Evolutionary conservation across 164 flowering plant species (phyloP), one percentile per base, ranked within the genome.

Genomic region (Chimonanthus praecox): DNA sequence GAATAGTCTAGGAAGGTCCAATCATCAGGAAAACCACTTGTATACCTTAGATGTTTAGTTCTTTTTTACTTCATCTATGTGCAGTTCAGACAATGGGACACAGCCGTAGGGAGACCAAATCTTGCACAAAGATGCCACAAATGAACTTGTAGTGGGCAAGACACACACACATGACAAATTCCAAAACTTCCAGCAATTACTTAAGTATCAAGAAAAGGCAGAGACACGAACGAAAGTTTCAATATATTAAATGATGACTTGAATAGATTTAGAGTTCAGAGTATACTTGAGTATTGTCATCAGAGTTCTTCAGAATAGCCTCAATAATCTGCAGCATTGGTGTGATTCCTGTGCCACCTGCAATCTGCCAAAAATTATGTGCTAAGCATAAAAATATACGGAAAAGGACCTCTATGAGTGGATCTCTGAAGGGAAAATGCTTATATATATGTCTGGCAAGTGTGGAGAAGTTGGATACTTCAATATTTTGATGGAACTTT

Each of bases 241-340:
- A 11, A 54, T 54, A 54, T 54, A 54, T 54, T 33, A 33, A 33
- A 33, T 33, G 33, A 33, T 33, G 33, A 33, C 33, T 33, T 33
- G 33, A 33, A 33, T 33, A 33, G 33, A 33, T 33, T 33, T 33
- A 33, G 33, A 33, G 33, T 20, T 16, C 15, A 33, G 43, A 48
- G 20, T 70, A 71, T 72, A 92, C 99, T 92, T 96, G 92, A 63
- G 97, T 96, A 61, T 88, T 88, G 83, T 96, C 99, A 78, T 94
- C 95, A 7, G 98, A 92, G 80, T 96, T 94, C 82, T 88, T 96
- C 68, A 96, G 80, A 77, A 96, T 91, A 71, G 97, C 98, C 71
- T 96, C 98, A 77, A 96, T 88, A 64, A 96, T 77, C 81, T 96
- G 99, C 81, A 96, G 92, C 99, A 96, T 96, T 58, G 99, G 99